These are phyloP conservation scores for Auricularia sp. DNA, from an alignment of 768 basidiomycete genomes.

Conservation along the genomic window DNA sequence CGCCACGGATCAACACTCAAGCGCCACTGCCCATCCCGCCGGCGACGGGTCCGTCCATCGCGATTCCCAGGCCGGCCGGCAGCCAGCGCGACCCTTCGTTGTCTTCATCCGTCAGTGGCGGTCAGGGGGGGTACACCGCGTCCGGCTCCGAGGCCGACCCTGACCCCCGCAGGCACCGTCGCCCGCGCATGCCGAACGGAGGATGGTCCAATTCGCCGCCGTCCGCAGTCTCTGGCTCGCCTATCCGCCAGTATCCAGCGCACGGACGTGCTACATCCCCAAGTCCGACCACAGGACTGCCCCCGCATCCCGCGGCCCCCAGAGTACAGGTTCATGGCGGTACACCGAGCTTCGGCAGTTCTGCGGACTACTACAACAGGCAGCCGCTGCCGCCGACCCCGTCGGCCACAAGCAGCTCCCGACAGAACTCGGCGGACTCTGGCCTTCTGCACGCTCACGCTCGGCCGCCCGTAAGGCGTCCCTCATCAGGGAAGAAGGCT, in stretches of 20 bases:
- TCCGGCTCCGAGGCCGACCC: not conserved
- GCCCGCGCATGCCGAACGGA: not conserved
- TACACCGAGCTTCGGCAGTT: too few relatives aligned
- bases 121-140: not conserved
- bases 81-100: not conserved
- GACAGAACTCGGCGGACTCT: too few relatives aligned
- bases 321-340: too few relatives aligned
- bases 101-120: not conserved
- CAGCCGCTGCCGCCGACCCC: too few relatives aligned
- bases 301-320: too few relatives aligned
- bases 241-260: not conserved
- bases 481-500: too few relatives aligned
- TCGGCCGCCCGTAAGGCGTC: too few relatives aligned
- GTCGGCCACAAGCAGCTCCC: too few relatives aligned
- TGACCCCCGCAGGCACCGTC: not conserved
- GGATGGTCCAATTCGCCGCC: not conserved
- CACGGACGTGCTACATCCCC: not conserved
- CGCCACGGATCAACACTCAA: not conserved
- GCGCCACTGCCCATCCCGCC: constrained; percentile 6
- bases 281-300: not conserved
- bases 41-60: not conserved
- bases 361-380: too few relatives aligned
- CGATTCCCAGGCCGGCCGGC: not conserved
- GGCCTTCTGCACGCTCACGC: too few relatives aligned
- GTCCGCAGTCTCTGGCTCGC: not conserved